Evolutionary conservation across 106 monocot species (phyloP).

Genomic region (Platanthera guangdongensis): DNA sequence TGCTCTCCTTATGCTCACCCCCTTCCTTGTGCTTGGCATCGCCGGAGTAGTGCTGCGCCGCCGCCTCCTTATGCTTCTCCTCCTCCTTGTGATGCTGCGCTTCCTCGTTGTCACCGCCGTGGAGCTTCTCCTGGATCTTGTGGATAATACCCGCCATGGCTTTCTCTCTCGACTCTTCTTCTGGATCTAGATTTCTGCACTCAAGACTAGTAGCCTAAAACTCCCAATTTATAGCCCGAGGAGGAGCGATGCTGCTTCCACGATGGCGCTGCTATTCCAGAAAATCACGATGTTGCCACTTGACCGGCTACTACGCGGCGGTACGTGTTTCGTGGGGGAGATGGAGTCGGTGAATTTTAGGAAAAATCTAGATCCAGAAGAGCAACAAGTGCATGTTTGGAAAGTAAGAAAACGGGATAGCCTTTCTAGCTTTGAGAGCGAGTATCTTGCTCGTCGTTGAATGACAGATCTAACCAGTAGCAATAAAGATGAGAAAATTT

Average conservation of each 20-base stretch:
- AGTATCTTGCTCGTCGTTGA: no score
- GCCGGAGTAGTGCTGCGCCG: conserved; percentile 6
- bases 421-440: no score
- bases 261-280: not conserved
- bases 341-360: no score
- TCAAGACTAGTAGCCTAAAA: not conserved
- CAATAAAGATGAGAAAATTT: no score
- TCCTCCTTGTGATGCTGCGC: conserved; percentile 7
- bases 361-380: no score
- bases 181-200: not conserved
- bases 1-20: conserved; percentile 9
- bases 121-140: conserved; percentile 48
- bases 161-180: not conserved
- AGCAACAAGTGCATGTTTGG: no score
- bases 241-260: not conserved
- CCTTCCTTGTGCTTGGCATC: conserved; percentile 16
- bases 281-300: not conserved
- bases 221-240: not conserved
- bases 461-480: no score
- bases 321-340: not conserved
- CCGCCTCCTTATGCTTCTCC: conserved; percentile 18
- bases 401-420: no score
- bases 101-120: conserved; percentile 19
- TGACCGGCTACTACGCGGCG: not conserved
- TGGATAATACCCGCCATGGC: conserved; percentile 47